These are phyloP conservation scores for Catenaria anguillulae DNA, from an alignment of 371 early-diverging fungal genomes.

Conservation along the genomic window DNA sequence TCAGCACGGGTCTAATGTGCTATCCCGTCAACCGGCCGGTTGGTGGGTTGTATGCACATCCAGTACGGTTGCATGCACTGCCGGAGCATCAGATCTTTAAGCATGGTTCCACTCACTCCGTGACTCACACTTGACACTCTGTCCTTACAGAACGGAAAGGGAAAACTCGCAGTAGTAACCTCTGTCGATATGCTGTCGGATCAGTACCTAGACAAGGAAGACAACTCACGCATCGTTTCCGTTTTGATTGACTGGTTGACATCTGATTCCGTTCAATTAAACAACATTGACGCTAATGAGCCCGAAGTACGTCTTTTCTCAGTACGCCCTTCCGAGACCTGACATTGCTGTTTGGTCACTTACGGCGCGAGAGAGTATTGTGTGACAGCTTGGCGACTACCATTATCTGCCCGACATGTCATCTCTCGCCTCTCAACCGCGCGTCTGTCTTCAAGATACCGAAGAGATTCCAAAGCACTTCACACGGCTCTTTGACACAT, in stretches of 20 bases:
- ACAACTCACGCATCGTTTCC: constrained; percentile 33
- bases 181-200: constrained; percentile 34
- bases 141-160: constrained; percentile 17
- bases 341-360: too few relatives aligned
- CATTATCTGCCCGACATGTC: constrained; percentile 35
- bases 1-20: constrained; percentile 33
- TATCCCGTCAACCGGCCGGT: constrained; percentile 38
- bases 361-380: too few relatives aligned
- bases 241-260: constrained; percentile 29
- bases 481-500: constrained; percentile 29
- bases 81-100: too few relatives aligned
- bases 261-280: constrained; percentile 24
- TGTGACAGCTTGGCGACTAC: constrained; percentile 33
- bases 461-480: constrained; percentile 39
- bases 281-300: constrained; percentile 36
- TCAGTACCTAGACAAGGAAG: constrained; percentile 38
- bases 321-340: too few relatives aligned
- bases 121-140: too few relatives aligned
- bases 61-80: constrained; percentile 13
- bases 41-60: constrained; percentile 23
- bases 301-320: constrained; percentile 22
- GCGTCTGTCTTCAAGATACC: constrained; percentile 36
- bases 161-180: constrained; percentile 33
- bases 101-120: too few relatives aligned
- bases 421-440: constrained; percentile 21